Percentiles rank a stretch among this genome's conserved stretches.
phyloP scores from a whole-genome alignment of 345 rosid species.

The Alliaria petiolata region DNA sequence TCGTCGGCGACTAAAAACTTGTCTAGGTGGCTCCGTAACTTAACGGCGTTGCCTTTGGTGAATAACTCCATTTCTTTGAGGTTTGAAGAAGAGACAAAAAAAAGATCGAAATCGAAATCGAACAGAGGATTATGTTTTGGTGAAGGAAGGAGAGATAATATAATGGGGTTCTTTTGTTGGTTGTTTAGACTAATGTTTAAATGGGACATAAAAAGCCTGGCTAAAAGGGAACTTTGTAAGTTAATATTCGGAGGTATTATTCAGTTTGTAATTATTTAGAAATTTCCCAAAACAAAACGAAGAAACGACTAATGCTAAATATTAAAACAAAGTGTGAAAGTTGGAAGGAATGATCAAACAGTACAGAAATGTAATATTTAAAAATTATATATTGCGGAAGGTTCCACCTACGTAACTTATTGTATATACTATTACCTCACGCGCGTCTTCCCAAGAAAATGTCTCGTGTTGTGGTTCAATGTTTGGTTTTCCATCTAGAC shows the following conservation, averaged over 20 bases:
- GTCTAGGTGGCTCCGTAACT: constrained; percentile 78
- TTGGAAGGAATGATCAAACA: constrained; percentile 6
- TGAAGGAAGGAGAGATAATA: constrained; percentile 7
- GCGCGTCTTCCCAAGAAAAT: constrained; percentile 7
- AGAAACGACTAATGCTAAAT: neutral
- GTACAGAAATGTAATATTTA: neutral
- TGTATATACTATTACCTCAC: neutral
- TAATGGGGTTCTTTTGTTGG: neutral
- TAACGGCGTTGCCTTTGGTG: constrained; percentile 54
- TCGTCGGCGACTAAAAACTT: constrained; percentile 81
- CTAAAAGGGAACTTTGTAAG: constrained; percentile 31
- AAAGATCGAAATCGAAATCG: neutral
- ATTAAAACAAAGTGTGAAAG: constrained; percentile 4
- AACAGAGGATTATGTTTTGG: constrained; percentile 28
- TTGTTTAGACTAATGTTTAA: constrained; percentile 4
- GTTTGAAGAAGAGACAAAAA: neutral
- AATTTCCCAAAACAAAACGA: constrained; percentile 10
- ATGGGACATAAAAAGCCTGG: too few relatives aligned
- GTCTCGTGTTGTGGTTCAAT: too few relatives aligned
- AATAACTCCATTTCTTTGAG: constrained; percentile 60
- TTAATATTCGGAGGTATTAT: constrained; percentile 27
- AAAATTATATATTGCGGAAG: constrained; percentile 5
- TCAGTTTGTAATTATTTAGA: constrained; percentile 16
- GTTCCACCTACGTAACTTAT: constrained; percentile 15
- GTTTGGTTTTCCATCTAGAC: neutral